Base-by-base conservation (phyloP, 345 rosid species). In the Eucalyptus coolabah region DNA sequence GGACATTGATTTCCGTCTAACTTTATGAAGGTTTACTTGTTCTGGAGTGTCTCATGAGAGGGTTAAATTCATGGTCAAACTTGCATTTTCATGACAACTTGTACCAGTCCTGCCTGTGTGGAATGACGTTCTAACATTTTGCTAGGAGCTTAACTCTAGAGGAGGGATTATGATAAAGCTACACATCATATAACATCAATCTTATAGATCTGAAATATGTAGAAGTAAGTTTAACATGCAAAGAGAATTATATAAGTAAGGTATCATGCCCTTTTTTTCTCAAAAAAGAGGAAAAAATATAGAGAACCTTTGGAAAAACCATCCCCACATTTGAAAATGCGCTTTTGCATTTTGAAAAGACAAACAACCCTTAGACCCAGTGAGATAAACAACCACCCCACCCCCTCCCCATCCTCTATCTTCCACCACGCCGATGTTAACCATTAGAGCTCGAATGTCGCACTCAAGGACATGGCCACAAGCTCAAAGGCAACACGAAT, bases 271-370 rank as follows among this genome's bases (percentile, higher is more conserved):
- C 2, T 15, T 65, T n/a, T 8, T 65, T 30, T 23, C 21, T 4
- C 2, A 3, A 30, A 1, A 65, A 18, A 4, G 4, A n/a, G 6
- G 17, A 13, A 4, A 12, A 30, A 6, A 59, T 23, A 2, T 56
- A 7, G 18, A 14, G 2, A 56, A 56, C 0, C 12, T 54, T 56
- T 56, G 60, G 60, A 56, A 56, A 56, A 56, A 9, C 60, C 7
- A 51, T 12, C 67, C 67, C 16, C 32, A 59, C 3, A 5, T 59
- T 10, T 59, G 15, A 26, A 59, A 5, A 59, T 59, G 2, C 6
- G 2, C n/a, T 26, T 2, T 60, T 60, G 67, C 67, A 60, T 26
- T 60, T 60, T 60, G 2, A 26, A 45, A 26, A 60, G 67, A 60
- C 0, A 28, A 12, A 60, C 32, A 26, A 60, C 67, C 67, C 67